Percentiles rank a stretch among this genome's conserved stretches.
Conservation (phyloP, 2,329 filamentous ascomycete genomes). For the Talaromyces sp. region DNA sequence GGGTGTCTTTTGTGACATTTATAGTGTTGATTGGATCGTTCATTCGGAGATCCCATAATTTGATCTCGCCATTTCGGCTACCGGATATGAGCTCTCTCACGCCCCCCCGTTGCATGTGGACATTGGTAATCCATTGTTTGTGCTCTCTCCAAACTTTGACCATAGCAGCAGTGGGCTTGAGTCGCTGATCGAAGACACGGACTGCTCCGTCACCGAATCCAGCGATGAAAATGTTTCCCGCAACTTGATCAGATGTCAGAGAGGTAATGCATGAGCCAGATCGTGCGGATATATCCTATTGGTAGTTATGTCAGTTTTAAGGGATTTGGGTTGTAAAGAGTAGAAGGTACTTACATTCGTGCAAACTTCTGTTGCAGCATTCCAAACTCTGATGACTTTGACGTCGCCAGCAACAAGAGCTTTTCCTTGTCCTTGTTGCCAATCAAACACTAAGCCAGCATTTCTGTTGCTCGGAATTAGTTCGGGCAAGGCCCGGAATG, state of each 20-base stretch:
- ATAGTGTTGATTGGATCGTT: conserved; percentile 71
- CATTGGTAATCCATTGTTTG: conserved; percentile 89
- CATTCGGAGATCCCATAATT: conserved; percentile 93
- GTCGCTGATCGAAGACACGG: conserved; percentile 85
- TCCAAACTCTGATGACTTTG: conserved; percentile 93
- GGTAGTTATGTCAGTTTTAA: conserved; percentile 5
- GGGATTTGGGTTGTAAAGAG: background rate
- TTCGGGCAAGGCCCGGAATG: conserved; percentile 88
- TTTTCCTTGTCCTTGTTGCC: conserved; percentile 95
- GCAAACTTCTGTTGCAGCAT: conserved; percentile 88
- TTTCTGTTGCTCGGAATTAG: conserved; percentile 92
- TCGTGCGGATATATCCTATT: conserved; percentile 79
- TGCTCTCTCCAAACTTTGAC: conserved; percentile 96
- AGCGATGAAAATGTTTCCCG: conserved; percentile 90
- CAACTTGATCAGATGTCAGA: conserved; percentile 94
- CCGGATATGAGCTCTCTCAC: conserved; percentile 87
- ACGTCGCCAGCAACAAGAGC: conserved; percentile 95
- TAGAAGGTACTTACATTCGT: conserved; percentile 52
- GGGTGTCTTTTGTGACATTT: conserved; percentile 68
- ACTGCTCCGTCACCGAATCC: conserved; percentile 95
- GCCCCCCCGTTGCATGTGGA: conserved; percentile 94
- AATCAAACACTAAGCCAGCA: conserved; percentile 94
- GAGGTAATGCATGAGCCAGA: conserved; percentile 95
- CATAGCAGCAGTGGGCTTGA: conserved; percentile 83
- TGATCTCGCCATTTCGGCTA: conserved; percentile 87